Base-by-base conservation (phyloP, 768 basidiomycete genomes). In the Kwoniella pini region DNA sequence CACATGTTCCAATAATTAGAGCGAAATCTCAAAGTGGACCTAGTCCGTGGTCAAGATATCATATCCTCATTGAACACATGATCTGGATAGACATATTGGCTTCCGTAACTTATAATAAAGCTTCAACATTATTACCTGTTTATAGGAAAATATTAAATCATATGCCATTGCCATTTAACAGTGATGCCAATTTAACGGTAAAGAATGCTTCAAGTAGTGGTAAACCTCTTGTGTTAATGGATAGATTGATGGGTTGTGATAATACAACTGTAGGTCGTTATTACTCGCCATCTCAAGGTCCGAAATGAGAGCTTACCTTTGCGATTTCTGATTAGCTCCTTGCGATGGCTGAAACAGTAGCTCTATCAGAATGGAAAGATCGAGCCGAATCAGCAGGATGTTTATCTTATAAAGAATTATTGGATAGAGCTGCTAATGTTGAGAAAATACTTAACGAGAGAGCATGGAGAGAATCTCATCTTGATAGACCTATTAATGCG, bases 71-170 rank as follows among this genome's bases (percentile, higher is more conserved):
- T 17, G 39, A 45, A 36, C 43, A 42, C 6, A 58, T 67, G 53
- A 57, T 67, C 9, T 67, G 66, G 66, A 64, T 43, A 10, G 66
- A 67, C 31, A 64, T 64, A 36, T 26, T 67, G n/a, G 52, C 46
- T 30, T 60, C 66, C 13, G 62, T 67, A 6, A 56, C 66, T 2
- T 17, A 54, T 12, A 61, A 64, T 40, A 61, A 60, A 50, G 48
- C 54, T 1, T 60, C 62, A 6, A 19, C 33, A 15, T 24, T 64
- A 1, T 39, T 67, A 17, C 46, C 57, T 15, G 46, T 57, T 4
- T 67, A 67, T 43, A 31, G 55, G 19, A 45, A 27, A 10, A 31
- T 67, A 10, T 40, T 67, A 17, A 38, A 50, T 44, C 57, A 59
- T 30, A 5, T 45, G n/a, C 52, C 42, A 4, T 36, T 45, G n/a